phyloP scores from a whole-genome alignment of 768 basidiomycete species.

The Termitomyces sp. region DNA sequence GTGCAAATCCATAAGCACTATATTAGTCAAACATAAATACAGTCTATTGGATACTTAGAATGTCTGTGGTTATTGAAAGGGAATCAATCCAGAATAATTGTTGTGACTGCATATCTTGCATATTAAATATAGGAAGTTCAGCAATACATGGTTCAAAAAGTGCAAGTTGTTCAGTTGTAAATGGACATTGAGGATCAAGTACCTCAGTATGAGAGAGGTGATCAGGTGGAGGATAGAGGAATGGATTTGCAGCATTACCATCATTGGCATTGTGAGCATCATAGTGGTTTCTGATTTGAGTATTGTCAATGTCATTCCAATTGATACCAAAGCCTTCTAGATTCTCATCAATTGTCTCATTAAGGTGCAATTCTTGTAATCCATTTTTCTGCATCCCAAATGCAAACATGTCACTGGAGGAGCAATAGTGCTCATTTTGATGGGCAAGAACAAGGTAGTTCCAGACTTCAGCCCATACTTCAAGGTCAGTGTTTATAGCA shows the following conservation, averaged over 20 bases:
- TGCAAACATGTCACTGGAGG: slow-evolving; percentile 26
- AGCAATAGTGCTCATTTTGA: slow-evolving; percentile 14
- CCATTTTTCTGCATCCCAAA: slow-evolving; percentile 32
- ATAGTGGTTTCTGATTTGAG: slow-evolving; percentile 12
- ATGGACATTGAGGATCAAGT: too few species aligned
- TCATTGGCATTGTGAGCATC: neutral
- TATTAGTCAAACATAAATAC: too few species aligned
- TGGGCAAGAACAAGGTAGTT: slow-evolving; percentile 29
- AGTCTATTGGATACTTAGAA: too few species aligned
- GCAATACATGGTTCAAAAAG: too few species aligned
- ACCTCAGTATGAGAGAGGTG: too few species aligned
- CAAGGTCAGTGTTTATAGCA: slow-evolving; percentile 27
- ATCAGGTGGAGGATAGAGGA: neutral
- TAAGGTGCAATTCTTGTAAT: slow-evolving; percentile 19
- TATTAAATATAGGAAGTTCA: too few species aligned
- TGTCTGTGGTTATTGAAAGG: too few species aligned
- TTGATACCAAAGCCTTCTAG: slow-evolving; percentile 23
- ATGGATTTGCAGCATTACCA: neutral
- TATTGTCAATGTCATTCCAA: slow-evolving; percentile 19
- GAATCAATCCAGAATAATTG: too few species aligned
- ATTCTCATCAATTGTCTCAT: slow-evolving; percentile 13
- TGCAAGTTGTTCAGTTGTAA: too few species aligned
- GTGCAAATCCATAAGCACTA: slow-evolving; percentile 46
- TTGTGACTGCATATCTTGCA: too few species aligned
- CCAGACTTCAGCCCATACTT: slow-evolving; percentile 30